Conservation (phyloP, 108 stramenopile genomes). For the Nitzschia sp. region DNA sequence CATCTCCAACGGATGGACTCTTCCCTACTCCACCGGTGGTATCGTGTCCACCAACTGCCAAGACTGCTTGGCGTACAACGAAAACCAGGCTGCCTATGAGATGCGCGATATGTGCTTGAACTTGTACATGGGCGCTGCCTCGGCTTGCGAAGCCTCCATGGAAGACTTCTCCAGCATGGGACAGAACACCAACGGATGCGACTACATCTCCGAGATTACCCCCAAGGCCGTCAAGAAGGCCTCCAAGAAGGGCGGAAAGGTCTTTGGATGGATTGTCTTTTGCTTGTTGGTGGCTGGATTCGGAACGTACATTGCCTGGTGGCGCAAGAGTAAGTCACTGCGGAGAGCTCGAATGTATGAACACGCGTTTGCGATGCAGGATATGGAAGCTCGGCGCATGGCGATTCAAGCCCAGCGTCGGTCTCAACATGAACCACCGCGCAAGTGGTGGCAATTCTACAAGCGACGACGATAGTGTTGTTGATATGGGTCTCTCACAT, state of each 20-base stretch:
- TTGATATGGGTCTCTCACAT: too few relatives aligned
- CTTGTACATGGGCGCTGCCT: slow-evolving; percentile 22
- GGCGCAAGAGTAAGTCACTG: slow-evolving; percentile 48
- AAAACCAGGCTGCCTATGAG: slow-evolving; percentile 21
- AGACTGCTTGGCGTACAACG: slow-evolving; percentile 23
- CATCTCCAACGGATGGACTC: slow-evolving; percentile 39
- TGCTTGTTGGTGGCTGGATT: slow-evolving; percentile 25
- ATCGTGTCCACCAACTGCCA: slow-evolving; percentile 37
- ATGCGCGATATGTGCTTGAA: slow-evolving; percentile 33
- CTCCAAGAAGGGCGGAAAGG: slow-evolving; percentile 25
- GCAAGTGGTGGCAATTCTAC: neutral
- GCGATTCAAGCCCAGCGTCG: too few relatives aligned
- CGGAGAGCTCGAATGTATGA: too few relatives aligned
- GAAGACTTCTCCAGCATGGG: slow-evolving; percentile 24
- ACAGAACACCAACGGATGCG: slow-evolving; percentile 36
- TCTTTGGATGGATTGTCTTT: slow-evolving; percentile 45
- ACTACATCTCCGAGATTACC: slow-evolving; percentile 3
- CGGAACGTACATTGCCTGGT: slow-evolving; percentile 38
- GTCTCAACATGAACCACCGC: neutral
- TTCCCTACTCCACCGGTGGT: slow-evolving; percentile 44
- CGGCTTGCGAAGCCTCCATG: slow-evolving; percentile 29
- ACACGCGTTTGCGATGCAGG: too few relatives aligned
- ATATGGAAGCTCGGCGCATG: too few relatives aligned
- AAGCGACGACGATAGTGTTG: neutral
- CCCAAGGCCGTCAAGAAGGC: neutral